These are phyloP conservation scores for Pseudodiploospora longispora DNA, from an alignment of 2,329 filamentous ascomycete species.

Conservation along the genomic window DNA sequence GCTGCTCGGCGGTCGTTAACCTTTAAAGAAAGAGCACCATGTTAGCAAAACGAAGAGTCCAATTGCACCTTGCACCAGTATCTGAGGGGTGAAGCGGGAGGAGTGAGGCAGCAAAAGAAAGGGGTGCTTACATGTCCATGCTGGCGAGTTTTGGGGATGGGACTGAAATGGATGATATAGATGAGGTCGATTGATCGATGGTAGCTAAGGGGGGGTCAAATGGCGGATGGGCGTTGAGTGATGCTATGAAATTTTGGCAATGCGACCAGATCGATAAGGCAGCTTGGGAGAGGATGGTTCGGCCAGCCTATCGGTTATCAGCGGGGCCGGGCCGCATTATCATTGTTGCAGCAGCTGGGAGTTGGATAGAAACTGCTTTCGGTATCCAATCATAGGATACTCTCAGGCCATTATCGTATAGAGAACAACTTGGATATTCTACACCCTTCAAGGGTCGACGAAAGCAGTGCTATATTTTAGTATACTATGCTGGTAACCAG, in stretches of 20 bases:
- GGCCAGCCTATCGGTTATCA: background rate
- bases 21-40: constrained; percentile 18
- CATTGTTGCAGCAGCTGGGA: background rate
- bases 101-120: background rate
- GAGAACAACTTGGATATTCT: no score
- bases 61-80: no score
- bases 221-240: constrained; percentile 2
- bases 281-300: background rate
- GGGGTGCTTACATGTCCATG: constrained; percentile 21
- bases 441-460: no score
- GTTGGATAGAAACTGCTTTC: no score
- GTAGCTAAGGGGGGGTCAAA: constrained; percentile 3
- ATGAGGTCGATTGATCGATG: background rate
- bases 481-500: no score
- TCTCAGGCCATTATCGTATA: no score
- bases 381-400: no score
- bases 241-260: constrained; percentile 10
- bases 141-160: constrained; percentile 10
- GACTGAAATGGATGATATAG: background rate
- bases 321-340: constrained; percentile 5
- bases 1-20: constrained; percentile 73
- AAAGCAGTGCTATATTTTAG: no score
- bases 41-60: no score
- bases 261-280: constrained; percentile 2
- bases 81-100: no score